Base-by-base conservation (phyloP, 164 flowering plant species). In the Vitis labrusca region DNA sequence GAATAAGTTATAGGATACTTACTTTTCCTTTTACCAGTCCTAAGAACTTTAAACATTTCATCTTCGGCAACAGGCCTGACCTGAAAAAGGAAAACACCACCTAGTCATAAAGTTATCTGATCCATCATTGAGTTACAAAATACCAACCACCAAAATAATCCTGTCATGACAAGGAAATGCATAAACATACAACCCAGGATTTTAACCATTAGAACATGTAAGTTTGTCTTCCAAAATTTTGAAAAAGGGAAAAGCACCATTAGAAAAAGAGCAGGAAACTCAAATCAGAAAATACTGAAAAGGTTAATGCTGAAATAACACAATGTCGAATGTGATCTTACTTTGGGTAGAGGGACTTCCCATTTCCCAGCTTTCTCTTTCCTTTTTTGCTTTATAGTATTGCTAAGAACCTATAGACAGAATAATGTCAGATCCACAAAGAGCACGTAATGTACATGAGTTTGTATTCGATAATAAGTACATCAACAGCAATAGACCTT, bases 341-440 rank as follows among this genome's bases (percentile, higher is more conserved):
- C 99, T 97, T 93, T 95, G 37, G 99, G 99, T 52, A 95, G 77
- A 64, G 99, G 99, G 58, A 95, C 99, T 61, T 95, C 97, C 99
- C 99, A 95, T 82, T 93, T 95, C 51, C 99, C 99, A 76, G 99
- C 98, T 77, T 85, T 95, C 80, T 95, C 99, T 72, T 95, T 95
- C 79, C 99, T 86, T 85, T 95, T 95, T 74, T 95, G 99, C 83
- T 95, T 95, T 64, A 95, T 83, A 4, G 97, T 89, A 81, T 95
- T 95, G 89, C 97, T 95, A 55, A 95, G 87, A 70, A 89, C 81
- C 99, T 95, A 70, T 58, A 81, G 2, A 63, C 6, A 61, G 9
- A 15, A 58, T 6, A 58, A 61, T 16, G 63, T 71, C 58, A 71
- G 57, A 32, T 44, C 1, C n/a, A 14, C 0, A 19, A 50, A 64